Base-by-base conservation (phyloP, 1,284 basidiomycete genomes). In the Porphyrellus sp. region DNA sequence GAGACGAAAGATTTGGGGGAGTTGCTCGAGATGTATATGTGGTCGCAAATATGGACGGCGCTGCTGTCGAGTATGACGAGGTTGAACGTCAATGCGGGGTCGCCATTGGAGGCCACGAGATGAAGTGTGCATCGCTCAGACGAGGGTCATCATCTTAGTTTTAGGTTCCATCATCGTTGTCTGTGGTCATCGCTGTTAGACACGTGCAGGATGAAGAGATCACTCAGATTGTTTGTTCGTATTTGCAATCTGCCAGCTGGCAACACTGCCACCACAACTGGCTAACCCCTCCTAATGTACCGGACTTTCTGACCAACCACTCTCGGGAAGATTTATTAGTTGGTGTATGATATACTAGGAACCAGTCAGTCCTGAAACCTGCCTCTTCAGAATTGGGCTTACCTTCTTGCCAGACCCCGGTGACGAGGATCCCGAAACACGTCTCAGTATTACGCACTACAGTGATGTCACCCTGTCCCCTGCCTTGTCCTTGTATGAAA, bases 381-480 rank as follows among this genome's bases (percentile, higher is more conserved):
- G 2, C 11, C 11, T 4, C 11, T 4, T 18, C 12, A 7, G 7
- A 27, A 47, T n/a, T 9, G 9, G 7, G 12, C 53, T 52, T 45
- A 25, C 63, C 55, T 46, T 63, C 51, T 47, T 65, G n/a, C 58
- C 58, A 3, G 64, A 70, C 5, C 54, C 55, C 1, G 21, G 48
- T 13, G 67, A 69, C 3, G 62, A 59, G 30, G 64, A 1, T 64
- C 66, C 68, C 69, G 31, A 15, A 8, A 23, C 18, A 3, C 4
- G 20, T 33, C 25, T 59, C 18, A 60, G 40, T 1, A 31, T 20
- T 16, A 21, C 9, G 5, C 7, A 21, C 5, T 2, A 31, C 8
- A 24, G 8, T 7, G n/a, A n/a, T n/a, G n/a, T n/a, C n/a, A n/a
- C n/a, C n/a, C n/a, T n/a, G n/a, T n/a, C n/a, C n/a, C 44, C 4